These are phyloP conservation scores for Ascobolus immersus DNA, from an alignment of 495 filamentous ascomycete genomes.

Conservation along the genomic window DNA sequence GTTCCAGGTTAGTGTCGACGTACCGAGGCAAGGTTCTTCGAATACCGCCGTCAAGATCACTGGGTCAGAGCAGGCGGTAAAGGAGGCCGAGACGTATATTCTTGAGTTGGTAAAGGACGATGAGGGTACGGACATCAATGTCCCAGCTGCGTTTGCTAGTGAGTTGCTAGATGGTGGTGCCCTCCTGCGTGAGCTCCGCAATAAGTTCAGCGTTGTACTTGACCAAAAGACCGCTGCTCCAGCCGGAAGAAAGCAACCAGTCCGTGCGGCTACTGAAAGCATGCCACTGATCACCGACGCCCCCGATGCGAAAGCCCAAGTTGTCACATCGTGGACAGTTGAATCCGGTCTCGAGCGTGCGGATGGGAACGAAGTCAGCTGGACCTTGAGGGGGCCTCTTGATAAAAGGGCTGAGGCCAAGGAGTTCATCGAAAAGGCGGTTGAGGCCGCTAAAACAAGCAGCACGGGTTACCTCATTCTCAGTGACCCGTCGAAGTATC, in stretches of 20 bases:
- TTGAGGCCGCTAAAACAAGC: constrained; percentile 42
- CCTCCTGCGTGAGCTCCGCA: constrained; percentile 67
- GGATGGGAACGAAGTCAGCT: constrained; percentile 60
- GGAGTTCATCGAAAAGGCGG: constrained; percentile 38
- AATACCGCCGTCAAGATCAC: constrained; percentile 53
- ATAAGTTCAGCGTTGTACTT: constrained; percentile 62
- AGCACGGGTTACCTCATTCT: constrained; percentile 66
- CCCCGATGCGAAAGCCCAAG: constrained; percentile 29
- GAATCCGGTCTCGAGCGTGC: constrained; percentile 28
- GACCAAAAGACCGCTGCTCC: constrained; percentile 61
- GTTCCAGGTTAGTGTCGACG: constrained; percentile 70
- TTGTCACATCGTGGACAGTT: constrained; percentile 49
- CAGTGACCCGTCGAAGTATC: constrained; percentile 69
- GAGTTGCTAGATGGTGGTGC: constrained; percentile 64
- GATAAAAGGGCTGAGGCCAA: constrained; percentile 58
- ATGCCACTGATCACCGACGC: constrained; percentile 83
- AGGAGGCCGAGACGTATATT: constrained; percentile 66
- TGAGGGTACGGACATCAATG: constrained; percentile 58
- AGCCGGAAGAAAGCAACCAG: constrained; percentile 32
- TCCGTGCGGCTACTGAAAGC: constrained; percentile 26
- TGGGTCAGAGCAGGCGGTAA: constrained; percentile 51
- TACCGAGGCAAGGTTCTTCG: constrained; percentile 54
- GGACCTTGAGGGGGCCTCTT: constrained; percentile 51
- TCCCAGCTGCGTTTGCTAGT: constrained; percentile 63
- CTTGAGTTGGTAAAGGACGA: constrained; percentile 54